phyloP scores from a whole-genome alignment of 2,329 filamentous ascomycete species.

The Furcasterigmium furcatum region DNA sequence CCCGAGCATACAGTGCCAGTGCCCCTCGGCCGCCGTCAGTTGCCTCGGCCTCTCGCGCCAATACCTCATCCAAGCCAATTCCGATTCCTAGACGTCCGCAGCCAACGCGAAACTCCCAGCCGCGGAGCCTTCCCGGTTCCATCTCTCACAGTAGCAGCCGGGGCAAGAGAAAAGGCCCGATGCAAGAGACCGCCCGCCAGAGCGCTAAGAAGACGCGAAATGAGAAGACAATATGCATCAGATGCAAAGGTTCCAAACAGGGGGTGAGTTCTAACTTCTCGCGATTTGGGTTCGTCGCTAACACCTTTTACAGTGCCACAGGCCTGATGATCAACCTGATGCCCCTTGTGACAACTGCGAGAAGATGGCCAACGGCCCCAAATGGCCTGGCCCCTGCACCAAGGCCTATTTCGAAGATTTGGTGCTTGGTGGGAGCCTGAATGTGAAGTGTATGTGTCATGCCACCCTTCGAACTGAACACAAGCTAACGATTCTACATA shows the following conservation, averaged over 20 bases:
- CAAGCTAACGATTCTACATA: conserved; percentile 8
- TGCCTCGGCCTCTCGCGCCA: neutral
- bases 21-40: too few species aligned
- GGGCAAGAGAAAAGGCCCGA: conserved; percentile 8
- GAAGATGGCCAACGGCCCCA: conserved; percentile 4
- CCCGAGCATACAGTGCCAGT: neutral
- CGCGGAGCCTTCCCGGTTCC: neutral
- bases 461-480: too few species aligned
- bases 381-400: conserved; percentile 27
- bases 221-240: conserved; percentile 13
- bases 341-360: conserved; percentile 8
- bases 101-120: neutral
- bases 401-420: conserved; percentile 38
- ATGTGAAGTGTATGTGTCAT: conserved; percentile 35
- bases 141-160: neutral
- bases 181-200: conserved; percentile 5
- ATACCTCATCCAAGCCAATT: neutral
- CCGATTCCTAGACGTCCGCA: neutral
- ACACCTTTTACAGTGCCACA: conserved; percentile 2
- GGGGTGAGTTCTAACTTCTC: neutral
- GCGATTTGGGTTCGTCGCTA: neutral
- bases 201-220: conserved; percentile 10
- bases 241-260: conserved; percentile 11
- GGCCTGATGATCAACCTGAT: conserved; percentile 3
- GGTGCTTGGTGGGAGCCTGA: conserved; percentile 38